Evolutionary conservation across 805 yeast genomes (phyloP).

Genomic region (Nematodospora valgi): DNA sequence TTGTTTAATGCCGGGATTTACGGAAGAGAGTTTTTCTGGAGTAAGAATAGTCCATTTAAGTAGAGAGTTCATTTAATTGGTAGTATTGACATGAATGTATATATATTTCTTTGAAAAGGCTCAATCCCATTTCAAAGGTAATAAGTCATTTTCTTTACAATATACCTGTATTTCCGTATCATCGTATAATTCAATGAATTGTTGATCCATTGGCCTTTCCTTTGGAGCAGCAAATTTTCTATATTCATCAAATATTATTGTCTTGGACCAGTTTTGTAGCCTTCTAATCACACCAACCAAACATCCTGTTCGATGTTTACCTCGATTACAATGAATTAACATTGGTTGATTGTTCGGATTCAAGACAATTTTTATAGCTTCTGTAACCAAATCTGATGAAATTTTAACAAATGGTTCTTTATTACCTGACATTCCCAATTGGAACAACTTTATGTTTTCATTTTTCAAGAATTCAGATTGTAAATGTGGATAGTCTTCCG

Average conservation of each 20-base stretch:
- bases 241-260: conserved; percentile 95
- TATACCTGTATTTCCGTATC: conserved; percentile 54
- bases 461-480: conserved; percentile 60
- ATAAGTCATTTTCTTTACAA: conserved; percentile 52
- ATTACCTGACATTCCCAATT: conserved; percentile 92
- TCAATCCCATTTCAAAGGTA: conserved; percentile 66
- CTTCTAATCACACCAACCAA: conserved; percentile 88
- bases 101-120: background rate
- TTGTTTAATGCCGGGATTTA: conserved; percentile 60
- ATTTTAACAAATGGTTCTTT: conserved; percentile 90
- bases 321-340: conserved; percentile 91
- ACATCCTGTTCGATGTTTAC: conserved; percentile 97
- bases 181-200: conserved; percentile 87
- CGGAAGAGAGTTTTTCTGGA: conserved; percentile 35
- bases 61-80: conserved; percentile 1
- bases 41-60: conserved; percentile 7
- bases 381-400: conserved; percentile 61
- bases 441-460: conserved; percentile 68
- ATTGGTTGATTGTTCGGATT: conserved; percentile 90
- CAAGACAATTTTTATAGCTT: conserved; percentile 75
- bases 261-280: conserved; percentile 86
- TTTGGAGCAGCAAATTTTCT: conserved; percentile 93
- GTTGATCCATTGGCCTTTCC: conserved; percentile 93
- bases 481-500: conserved; percentile 86
- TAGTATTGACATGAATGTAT: too few species aligned